Base-by-base conservation (phyloP, 164 flowering plant genomes). In the Houttuynia cordata region DNA sequence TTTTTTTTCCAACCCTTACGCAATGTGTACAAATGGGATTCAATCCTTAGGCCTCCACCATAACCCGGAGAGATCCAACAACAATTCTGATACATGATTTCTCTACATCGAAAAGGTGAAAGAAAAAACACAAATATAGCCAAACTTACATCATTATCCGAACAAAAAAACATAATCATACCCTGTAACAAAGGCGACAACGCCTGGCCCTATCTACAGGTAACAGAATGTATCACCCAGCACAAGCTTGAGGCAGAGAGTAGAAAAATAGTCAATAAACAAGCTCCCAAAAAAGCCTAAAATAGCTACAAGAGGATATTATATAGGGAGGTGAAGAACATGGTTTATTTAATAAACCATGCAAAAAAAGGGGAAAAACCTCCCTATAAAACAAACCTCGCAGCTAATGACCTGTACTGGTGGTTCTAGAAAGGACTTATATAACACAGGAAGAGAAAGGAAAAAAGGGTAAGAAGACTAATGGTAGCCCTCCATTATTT, bases 261-360 rank as follows among this genome's bases (percentile, higher is more conserved):
- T 9, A 41, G 51, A 1, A 22, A 23, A 24, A 10, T 0, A 25
- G 24, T 41, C 25, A 34, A 8, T 4, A 41, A 49, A 45, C 62
- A 59, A 66, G 21, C 22, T 53, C 60, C 58, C 59, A 12, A 45
- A 59, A 9, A 54, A 66, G 45, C 62, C 58, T 53, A 39, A 20
- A 66, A 49, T 55, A 59, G 64, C 72, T 66, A 59, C 55, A 67
- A n/a, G 8, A 57, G 59, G 45, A 34, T 30, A 30, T 57, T 20
- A 24, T 53, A 45, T 41, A 50, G 62, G 67, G 68, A 17, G 69
- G 73, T 63, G 20, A 30, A 37, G 66, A 73, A 71, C 78, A 68
- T 66, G 73, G 72, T 58, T 54, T 14, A 60, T 61, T 7, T 24
- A 24, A 49, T 24, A 57, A 65, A 63, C 73, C 73, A 63, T 57